These are phyloP conservation scores for Copromyces sp. DNA, from an alignment of 495 filamentous ascomycete genomes.

Conservation along the genomic window DNA sequence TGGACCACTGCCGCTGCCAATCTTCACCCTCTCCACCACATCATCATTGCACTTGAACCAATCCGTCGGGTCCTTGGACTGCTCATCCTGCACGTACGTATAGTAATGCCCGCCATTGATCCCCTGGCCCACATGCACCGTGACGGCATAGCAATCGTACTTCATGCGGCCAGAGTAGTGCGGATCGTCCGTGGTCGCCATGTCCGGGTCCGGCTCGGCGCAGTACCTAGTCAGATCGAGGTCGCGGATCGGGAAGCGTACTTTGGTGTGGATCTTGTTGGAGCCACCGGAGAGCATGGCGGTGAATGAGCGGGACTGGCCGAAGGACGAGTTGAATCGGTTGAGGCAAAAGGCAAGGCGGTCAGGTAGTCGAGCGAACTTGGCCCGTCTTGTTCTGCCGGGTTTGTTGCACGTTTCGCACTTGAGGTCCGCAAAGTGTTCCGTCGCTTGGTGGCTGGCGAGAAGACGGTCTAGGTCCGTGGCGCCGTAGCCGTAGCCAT, in stretches of 20 bases:
- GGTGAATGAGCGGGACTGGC: background rate
- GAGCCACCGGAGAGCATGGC: background rate
- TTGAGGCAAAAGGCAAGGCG: slow-evolving; percentile 23
- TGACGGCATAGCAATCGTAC: slow-evolving; percentile 40
- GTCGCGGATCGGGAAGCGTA: slow-evolving; percentile 26
- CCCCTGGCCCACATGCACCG: slow-evolving; percentile 20
- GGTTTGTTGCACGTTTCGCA: slow-evolving; percentile 25
- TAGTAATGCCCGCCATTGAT: slow-evolving; percentile 36
- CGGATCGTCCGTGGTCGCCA: slow-evolving; percentile 4
- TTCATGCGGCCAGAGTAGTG: slow-evolving; percentile 17
- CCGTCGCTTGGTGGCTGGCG: slow-evolving; percentile 5
- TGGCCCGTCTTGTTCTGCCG: slow-evolving; percentile 17
- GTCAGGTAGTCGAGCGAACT: slow-evolving; percentile 25
- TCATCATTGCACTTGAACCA: slow-evolving; percentile 30
- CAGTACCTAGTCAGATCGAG: slow-evolving; percentile 27
- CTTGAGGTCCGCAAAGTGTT: slow-evolving; percentile 7
- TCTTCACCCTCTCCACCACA: slow-evolving; percentile 16
- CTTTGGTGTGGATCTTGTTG: slow-evolving; percentile 17
- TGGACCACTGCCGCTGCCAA: slow-evolving; percentile 4
- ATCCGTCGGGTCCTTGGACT: slow-evolving; percentile 12
- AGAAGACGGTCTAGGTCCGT: slow-evolving; percentile 15
- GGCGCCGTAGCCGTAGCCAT: slow-evolving; percentile 1
- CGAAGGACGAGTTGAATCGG: slow-evolving; percentile 15
- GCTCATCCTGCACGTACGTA: slow-evolving; percentile 25
- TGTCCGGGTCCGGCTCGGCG: slow-evolving; percentile 12